Evolutionary conservation across 1,139 yeast species (phyloP), one percentile per base, ranked within the genome.

Genomic region (Zygosaccharomyces sapae): DNA sequence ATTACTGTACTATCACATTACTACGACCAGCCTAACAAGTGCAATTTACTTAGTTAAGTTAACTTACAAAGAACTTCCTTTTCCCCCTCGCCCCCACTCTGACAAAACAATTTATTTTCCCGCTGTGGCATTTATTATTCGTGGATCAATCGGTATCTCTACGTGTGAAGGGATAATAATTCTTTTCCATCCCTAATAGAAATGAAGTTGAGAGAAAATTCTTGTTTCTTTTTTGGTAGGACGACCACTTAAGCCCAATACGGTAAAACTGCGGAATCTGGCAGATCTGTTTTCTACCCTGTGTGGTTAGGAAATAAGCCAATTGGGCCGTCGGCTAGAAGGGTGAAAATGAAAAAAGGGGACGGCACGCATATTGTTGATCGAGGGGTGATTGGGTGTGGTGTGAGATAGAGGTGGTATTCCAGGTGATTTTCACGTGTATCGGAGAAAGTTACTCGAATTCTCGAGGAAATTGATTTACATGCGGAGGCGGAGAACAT

Each of bases 401-500:
- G 25, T 22, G 25, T 22, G 25, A 22, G 25, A 22, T 22, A 22
- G 25, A 22, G 25, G 25, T 22, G 25, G 25, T 22, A 22, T 31
- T 31, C 18, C 18, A 13, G 34, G 34, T 8, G 16, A 31, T 18
- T 31, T 13, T 13, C 19, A 31, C 25, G 25, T 22, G 25, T 22
- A 22, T 22, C 25, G 25, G 25, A 22, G 25, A 22, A 22, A 22
- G 25, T 22, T 22, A 22, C 25, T 22, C 9, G 25, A 22, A 22
- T 22, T 22, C 25, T 22, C 25, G 25, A 22, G 34, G 18, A 31
- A 13, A 5, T n/a, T 31, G 34, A 31, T 31, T 13, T 31, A 13
- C 34, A 31, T 31, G 34, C 34, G 18, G n/a, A n/a, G n/a, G n/a
- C n/a, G n/a, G 18, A 18, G 34, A 31, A 31, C 34, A 31, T 31